phyloP scores from a whole-genome alignment of 805 yeast species.

The Candida ovalis region DNA sequence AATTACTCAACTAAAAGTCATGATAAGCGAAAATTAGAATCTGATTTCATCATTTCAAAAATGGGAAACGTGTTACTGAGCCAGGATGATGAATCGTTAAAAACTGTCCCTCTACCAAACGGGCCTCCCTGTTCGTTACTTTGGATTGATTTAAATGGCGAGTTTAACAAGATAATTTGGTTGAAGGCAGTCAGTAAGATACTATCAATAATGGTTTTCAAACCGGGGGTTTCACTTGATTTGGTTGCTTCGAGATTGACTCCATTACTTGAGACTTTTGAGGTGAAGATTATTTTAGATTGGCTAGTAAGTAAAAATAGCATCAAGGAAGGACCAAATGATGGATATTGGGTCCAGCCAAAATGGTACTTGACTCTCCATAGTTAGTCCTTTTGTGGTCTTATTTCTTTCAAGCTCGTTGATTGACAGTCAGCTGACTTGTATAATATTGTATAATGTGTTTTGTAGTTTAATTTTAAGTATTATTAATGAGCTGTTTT shows the following conservation, averaged over 20 bases:
- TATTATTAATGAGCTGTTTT: too few relatives aligned
- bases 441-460: too few relatives aligned
- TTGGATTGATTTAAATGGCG: constrained; percentile 70
- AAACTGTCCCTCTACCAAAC: constrained; percentile 45
- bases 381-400: not conserved
- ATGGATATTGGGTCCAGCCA: constrained; percentile 41
- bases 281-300: constrained; percentile 34
- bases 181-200: constrained; percentile 45
- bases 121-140: constrained; percentile 60
- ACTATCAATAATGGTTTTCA: constrained; percentile 40
- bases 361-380: constrained; percentile 39
- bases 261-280: constrained; percentile 35
- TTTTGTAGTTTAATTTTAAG: too few relatives aligned
- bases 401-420: too few relatives aligned
- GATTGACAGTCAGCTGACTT: too few relatives aligned
- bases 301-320: constrained; percentile 46
- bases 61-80: constrained; percentile 3
- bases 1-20: constrained; percentile 76
- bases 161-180: constrained; percentile 61
- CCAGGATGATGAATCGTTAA: constrained; percentile 5
- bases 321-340: constrained; percentile 29
- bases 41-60: constrained; percentile 49
- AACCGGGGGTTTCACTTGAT: constrained; percentile 48
- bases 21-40: constrained; percentile 63
- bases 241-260: constrained; percentile 21